These are phyloP conservation scores for Crucihimalaya himalaica DNA, from an alignment of 345 rosid species.

Conservation along the genomic window DNA sequence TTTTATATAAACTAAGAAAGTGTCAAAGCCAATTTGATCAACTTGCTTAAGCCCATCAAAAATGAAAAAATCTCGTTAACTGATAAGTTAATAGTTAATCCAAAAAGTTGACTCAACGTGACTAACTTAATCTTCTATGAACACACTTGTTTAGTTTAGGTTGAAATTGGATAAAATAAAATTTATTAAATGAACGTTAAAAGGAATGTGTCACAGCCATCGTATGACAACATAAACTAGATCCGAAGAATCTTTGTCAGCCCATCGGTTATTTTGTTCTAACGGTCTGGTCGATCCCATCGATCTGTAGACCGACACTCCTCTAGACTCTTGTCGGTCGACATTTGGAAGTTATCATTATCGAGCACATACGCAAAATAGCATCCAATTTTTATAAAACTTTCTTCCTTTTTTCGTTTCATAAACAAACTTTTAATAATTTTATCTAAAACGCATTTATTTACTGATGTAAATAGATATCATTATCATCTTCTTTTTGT, in stretches of 20 bases:
- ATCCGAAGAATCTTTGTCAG: slow-evolving; percentile 33
- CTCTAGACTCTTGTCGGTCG: slow-evolving; percentile 16
- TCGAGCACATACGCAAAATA: background rate
- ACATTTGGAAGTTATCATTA: background rate
- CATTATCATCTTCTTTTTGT: background rate
- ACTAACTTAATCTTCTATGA: background rate
- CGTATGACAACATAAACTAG: slow-evolving; percentile 24
- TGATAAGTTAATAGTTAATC: background rate
- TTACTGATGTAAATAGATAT: background rate
- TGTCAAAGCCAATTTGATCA: slow-evolving; percentile 34
- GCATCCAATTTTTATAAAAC: background rate
- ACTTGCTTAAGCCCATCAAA: slow-evolving; percentile 19
- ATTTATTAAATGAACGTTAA: background rate
- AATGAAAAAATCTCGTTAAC: background rate
- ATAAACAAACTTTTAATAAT: background rate
- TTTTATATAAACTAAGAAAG: slow-evolving; percentile 14
- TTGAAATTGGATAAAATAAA: slow-evolving; percentile 5
- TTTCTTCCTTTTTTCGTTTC: background rate
- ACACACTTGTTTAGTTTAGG: slow-evolving; percentile 16
- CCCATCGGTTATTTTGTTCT: slow-evolving; percentile 13
- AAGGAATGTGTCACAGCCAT: slow-evolving; percentile 19
- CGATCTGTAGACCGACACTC: slow-evolving; percentile 19
- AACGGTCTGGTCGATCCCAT: slow-evolving; percentile 9
- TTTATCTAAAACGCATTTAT: too few species aligned
- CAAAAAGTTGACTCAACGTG: slow-evolving; percentile 6